Base-by-base conservation (phyloP, 169 alveolate species). In the Cryptosporidium canis region DNA sequence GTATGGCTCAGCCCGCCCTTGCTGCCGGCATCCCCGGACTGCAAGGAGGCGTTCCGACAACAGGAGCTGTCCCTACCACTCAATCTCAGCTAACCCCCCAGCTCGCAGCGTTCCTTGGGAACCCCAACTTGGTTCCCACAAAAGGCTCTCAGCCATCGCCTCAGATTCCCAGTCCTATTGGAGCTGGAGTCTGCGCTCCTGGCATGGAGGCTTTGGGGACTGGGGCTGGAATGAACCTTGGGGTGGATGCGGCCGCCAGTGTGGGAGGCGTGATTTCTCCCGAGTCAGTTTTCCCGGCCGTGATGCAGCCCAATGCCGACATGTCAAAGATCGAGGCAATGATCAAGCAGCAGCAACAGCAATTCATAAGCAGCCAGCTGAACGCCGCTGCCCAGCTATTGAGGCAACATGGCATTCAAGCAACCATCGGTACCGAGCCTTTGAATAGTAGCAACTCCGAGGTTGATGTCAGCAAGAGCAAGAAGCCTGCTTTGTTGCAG, bases 331-430 rank as follows among this genome's bases (percentile, higher is more conserved):
- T 77, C 18, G 77, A 77, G 18, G 47, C 71, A n/a, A 77, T 77
- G 87, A 44, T 77, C 12, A 39, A 77, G 43, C 70, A 77, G 6
- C 71, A 77, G 14, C 87, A 77, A 61, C 61, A 77, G 29, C 68
- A 77, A 12, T 77, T 31, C 61, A 44, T 77, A 3, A 61, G 51
- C 18, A 77, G 12, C 12, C 87, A 77, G 18, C 45, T 77, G 41
- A 41, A 41, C 18, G 87, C 87, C 0, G 87, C 87, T 11, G 87
- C 87, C 29, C 87, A 77, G 39, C 35, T 77, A 24, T 39, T 77
- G 58, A 77, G 87, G 37, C 87, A 77, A n/a, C 87, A 77, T 63
- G 87, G 87, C 0, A 77, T 77, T 43, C 87, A 61, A 43, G 87
- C 87, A 9, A 77, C 87, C 6, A 37, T 77, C 7, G 87, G 87